phyloP scores from a whole-genome alignment of 2,329 filamentous ascomycete genomes.

The Dactylellina drechsleri region DNA sequence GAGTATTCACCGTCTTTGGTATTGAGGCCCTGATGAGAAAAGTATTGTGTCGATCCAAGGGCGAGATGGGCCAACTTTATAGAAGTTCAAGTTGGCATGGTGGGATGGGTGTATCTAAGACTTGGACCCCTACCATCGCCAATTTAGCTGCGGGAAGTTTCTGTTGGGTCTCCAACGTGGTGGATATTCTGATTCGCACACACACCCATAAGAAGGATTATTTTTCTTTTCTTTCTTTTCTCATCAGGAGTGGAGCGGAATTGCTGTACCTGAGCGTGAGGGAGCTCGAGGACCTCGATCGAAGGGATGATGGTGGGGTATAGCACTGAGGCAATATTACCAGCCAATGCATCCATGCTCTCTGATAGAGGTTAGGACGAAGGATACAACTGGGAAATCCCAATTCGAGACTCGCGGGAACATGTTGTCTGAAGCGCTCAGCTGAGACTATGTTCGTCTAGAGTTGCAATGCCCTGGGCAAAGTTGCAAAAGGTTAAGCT shows the following conservation, averaged over 20 bases:
- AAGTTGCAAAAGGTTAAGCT: slow-evolving; percentile 51
- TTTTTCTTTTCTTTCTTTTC: too few relatives aligned
- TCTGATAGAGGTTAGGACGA: neutral
- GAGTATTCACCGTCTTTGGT: slow-evolving; percentile 10
- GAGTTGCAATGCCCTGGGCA: slow-evolving; percentile 47
- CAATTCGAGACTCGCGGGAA: slow-evolving; percentile 4
- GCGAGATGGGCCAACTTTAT: slow-evolving; percentile 41
- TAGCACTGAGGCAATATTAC: slow-evolving; percentile 25
- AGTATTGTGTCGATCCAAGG: slow-evolving; percentile 43
- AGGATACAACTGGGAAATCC: neutral
- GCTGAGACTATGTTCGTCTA: slow-evolving; percentile 53
- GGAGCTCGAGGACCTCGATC: neutral
- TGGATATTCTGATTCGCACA: slow-evolving; percentile 22
- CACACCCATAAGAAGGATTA: too few relatives aligned
- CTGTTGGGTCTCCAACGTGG: slow-evolving; percentile 43
- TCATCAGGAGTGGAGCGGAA: too few relatives aligned
- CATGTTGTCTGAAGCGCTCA: slow-evolving; percentile 41
- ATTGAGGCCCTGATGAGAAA: slow-evolving; percentile 42
- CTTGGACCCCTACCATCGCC: slow-evolving; percentile 26
- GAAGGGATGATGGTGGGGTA: slow-evolving; percentile 5
- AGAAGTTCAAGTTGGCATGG: slow-evolving; percentile 23
- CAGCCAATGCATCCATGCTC: slow-evolving; percentile 30
- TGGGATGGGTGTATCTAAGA: slow-evolving; percentile 3
- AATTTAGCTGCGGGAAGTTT: slow-evolving; percentile 44
- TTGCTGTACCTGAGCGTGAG: too few relatives aligned